Evolutionary conservation across 805 yeast species (phyloP), one percentile per base, ranked within the genome.

Genomic region (Candida ulmi): DNA sequence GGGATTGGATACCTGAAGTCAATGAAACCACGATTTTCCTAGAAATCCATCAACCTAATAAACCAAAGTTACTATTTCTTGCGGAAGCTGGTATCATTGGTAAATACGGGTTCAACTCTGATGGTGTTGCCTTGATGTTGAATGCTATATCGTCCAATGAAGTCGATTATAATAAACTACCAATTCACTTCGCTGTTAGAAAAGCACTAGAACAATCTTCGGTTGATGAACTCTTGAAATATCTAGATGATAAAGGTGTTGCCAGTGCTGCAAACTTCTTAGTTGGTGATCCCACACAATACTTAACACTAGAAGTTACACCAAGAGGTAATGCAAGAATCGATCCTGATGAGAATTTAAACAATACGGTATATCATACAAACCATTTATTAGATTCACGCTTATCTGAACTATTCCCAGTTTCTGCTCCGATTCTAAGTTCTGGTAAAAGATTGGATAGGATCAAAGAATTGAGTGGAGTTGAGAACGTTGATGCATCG

Each of bases 1-100:
- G 72, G 72, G 72, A 67, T 46, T 67, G 72, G 72, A 51, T 55
- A 27, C 48, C 52, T 13, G 57, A 47, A 33, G 41, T 57, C 28
- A 41, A 45, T 24, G 48, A 47, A 21, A 42, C 43, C 17, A 41
- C 54, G 12, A 39, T 57, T n/a, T 50, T 55, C 40, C 37, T 57
- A 29, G 60, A 57, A 32, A 42, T 57, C 18, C 48, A 39, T 19
- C 57, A 45, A 23, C 17, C 16, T 11, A 42, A 44, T 5, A 51
- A 55, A 27, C 58, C 61, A 16, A 47, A 50, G 26, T 19, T 58
- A 17, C 34, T 55, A 25, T 47, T 52, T 25, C 38, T 55, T 4
- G 59, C 60, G 3, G 57, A 52, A 28, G 55, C 55, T 24, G 57
- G 57, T 8, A 52, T 52, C 30, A 49, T 52, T 41, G 57, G 55